Base-by-base conservation (phyloP, 306 rosid species). In the Sechiopsis laciniata region DNA sequence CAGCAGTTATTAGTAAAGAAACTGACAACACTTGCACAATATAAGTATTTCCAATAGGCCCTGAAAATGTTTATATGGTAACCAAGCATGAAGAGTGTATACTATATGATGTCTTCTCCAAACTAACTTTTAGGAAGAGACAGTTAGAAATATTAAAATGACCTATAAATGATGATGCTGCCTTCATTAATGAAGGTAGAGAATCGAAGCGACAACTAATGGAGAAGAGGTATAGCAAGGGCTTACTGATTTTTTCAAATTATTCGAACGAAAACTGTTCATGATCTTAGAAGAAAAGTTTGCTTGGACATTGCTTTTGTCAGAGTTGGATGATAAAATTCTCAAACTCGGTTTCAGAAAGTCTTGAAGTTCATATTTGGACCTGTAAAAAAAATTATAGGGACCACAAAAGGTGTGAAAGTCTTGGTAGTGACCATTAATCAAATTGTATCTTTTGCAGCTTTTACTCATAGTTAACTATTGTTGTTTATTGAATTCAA, bases 291-390 rank as follows among this genome's bases (percentile, higher is more conserved):
- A 70, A 79, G 94, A 74, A 76, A 88, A 82, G 81, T 74, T 90
- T 72, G 94, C 77, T 71, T 78, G 78, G 60, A 77, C 72, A 77
- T 84, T 75, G 82, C 82, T 75, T 80, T 82, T 83, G 73, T 80
- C 82, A 19, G 92, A 77, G 74, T 81, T 52, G 48, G 48, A 42
- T 40, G 91, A 89, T 57, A 81, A 75, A 78, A 95, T 95, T 78
- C 99, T 91, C 90, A 95, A 80, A 83, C 91, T 87, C n/a, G 99
- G 95, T 82, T 95, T 95, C 86, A 95, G 81, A 83, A 95, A 95
- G 58, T 84, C 92, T 83, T 95, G 99, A 68, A 72, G 66, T 84
- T 95, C 99, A 82, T 95, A 95, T 76, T 95, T 95, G 58, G 95
- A 83, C 84, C 99, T 95, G 80, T 76, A 29, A 35, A 45, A 76